Conservation (phyloP, 2,329 filamentous ascomycete species). For the Remersonia thermophila region DNA sequence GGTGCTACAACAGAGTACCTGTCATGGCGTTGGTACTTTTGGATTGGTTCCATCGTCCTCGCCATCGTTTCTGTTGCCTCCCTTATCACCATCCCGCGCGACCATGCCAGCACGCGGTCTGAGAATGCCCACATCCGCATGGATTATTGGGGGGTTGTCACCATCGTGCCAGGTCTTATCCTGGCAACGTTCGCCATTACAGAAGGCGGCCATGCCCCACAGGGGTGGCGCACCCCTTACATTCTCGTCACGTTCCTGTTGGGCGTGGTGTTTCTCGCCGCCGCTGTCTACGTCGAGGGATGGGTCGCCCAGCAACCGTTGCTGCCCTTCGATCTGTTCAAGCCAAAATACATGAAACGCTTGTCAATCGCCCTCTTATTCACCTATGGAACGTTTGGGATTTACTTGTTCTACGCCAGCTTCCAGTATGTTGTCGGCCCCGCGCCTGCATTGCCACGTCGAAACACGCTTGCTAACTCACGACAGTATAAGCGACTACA, state of each 20-base stretch:
- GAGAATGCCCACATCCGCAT: slow-evolving; percentile 31
- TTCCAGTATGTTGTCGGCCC: slow-evolving; percentile 45
- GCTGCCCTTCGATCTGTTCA: slow-evolving; percentile 57
- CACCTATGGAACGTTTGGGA: slow-evolving; percentile 54
- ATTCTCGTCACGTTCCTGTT: slow-evolving; percentile 53
- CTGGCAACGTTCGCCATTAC: slow-evolving; percentile 67
- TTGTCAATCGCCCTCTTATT: slow-evolving; percentile 50
- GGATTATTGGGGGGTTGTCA: slow-evolving; percentile 54
- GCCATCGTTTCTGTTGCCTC: slow-evolving; percentile 36
- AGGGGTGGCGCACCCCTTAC: slow-evolving; percentile 63
- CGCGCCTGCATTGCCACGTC: slow-evolving; percentile 10
- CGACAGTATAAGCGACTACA: slow-evolving; percentile 44
- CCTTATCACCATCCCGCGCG: slow-evolving; percentile 27
- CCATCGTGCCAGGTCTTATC: slow-evolving; percentile 52
- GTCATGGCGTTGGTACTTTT: slow-evolving; percentile 60
- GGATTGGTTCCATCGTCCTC: slow-evolving; percentile 38
- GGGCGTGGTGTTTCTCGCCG: slow-evolving; percentile 46
- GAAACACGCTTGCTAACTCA: neutral
- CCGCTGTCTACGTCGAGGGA: slow-evolving; percentile 58
- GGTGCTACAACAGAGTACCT: slow-evolving; percentile 49
- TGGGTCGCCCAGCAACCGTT: slow-evolving; percentile 58
- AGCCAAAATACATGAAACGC: slow-evolving; percentile 54
- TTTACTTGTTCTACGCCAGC: slow-evolving; percentile 58
- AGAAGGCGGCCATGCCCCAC: slow-evolving; percentile 54
- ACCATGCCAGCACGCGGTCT: slow-evolving; percentile 17